A percentile compares a stretch with the other conserved stretches of the same genome.
These are phyloP conservation scores for Malassezia globosa DNA, from an alignment of 1,284 basidiomycete species.

Conservation along the genomic window DNA sequence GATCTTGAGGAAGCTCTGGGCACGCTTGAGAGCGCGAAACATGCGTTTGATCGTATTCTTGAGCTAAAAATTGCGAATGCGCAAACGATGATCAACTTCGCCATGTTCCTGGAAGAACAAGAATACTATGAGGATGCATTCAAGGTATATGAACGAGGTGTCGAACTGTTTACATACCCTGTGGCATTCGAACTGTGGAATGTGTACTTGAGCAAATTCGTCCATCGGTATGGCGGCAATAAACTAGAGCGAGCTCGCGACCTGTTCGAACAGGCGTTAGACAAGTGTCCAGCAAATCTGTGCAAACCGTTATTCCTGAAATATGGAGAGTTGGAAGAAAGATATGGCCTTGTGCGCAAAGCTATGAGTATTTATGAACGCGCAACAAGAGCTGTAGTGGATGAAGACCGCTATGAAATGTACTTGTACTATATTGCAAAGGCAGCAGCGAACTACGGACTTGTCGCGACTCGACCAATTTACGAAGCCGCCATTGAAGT, in stretches of 20 bases:
- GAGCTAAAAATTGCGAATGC: conserved; percentile 98
- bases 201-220: conserved; percentile 91
- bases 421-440: conserved; percentile 96
- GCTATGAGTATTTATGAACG: conserved; percentile 94
- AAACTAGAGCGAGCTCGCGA: conserved; percentile 92
- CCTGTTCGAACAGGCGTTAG: conserved; percentile 91
- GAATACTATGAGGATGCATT: conserved; percentile 97
- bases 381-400: conserved; percentile 70
- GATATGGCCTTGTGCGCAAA: conserved; percentile 83
- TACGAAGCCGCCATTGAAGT: conserved; percentile 92
- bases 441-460: conserved; percentile 78
- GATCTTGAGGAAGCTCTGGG: conserved; percentile 95
- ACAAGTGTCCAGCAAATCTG: conserved; percentile 86
- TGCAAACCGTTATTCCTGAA: conserved; percentile 90
- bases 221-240: conserved; percentile 84
- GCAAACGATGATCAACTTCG: conserved; percentile 85
- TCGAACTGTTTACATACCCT: conserved; percentile 94
- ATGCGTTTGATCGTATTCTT: conserved; percentile 90
- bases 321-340: conserved; percentile 90
- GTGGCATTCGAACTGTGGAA: conserved; percentile 99
- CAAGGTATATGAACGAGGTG: conserved; percentile 95
- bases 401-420: conserved; percentile 95
- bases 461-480: conserved; percentile 89
- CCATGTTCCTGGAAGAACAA: conserved; percentile 91
- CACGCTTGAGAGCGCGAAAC: conserved; percentile 78